Evolutionary conservation across 805 yeast genomes (phyloP), one percentile per base, ranked within the genome.

Genomic region (Lachancea meyersii): DNA sequence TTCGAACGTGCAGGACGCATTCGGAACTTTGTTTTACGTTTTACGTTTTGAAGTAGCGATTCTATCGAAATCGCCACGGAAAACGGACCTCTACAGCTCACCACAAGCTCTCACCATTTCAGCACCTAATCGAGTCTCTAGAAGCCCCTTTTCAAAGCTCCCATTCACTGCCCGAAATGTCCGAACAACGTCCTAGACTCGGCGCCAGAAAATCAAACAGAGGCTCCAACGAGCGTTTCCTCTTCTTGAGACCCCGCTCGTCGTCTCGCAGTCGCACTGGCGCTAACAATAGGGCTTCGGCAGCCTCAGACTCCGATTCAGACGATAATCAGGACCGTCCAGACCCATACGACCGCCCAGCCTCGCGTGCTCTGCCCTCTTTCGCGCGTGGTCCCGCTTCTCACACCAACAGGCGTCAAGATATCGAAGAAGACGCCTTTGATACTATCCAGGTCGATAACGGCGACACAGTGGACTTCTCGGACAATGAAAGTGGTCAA

Each of bases 351-450:
- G 35, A 13, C 9, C 35, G 32, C 14, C 24, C 35, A 18, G 22
- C 35, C 4, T 17, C 35, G 17, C 46, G 14, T 10, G 28, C 43
- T 4, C 23, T 49, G 35, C 53, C 53, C 30, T 43, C 46, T n/a
- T 49, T 49, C 17, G 24, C 41, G 6, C 41, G 41, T 14, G 19
- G 32, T 4, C 13, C n/a, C 31, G 35, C 30, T 20, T 38, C 37
- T 16, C 41, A 40, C 31, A 22, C 26, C 26, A n/a, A 19, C 31
- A 31, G 48, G 17, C 41, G 40, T 37, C 41, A 21, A 19, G 30
- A 41, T 21, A 53, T 53, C 24, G 57, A 53, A 35, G 46, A 40
- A 19, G 57, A 53, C 38, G 57, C 55, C 3, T 43, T 48, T 6
- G 37, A 46, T 17, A 53, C 57, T 10, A 53, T 53, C 13, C 46